Evolutionary conservation across 1,284 basidiomycete species (phyloP), one percentile per base, ranked within the genome.

Genomic region (Xerocomus nothofagi): DNA sequence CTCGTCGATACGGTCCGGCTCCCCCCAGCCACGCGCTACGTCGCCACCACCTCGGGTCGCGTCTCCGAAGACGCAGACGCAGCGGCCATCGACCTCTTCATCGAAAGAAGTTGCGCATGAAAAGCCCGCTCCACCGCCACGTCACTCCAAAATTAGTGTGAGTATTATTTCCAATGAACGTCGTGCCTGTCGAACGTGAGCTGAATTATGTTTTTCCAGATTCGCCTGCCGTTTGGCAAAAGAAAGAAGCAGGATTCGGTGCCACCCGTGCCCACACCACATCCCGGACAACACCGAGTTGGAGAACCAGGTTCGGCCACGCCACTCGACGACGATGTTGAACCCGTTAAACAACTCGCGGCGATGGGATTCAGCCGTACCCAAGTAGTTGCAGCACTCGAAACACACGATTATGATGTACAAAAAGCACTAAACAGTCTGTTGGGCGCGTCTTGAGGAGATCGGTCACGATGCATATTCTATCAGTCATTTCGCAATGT

Each of bases 351-450:
- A 63, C 84, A 86, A 58, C 72, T 93, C 38, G 80, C 79, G 41
- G 78, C 76, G 26, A 93, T 93, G 90, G 91, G 91, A 32, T 93
- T 93, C 73, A 84, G 78, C 58, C 80, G 91, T 41, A 69, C 74
- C n/a, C 84, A 91, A 65, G 87, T 88, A 0, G 78, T 93, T 7
- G 74, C 74, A 23, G 88, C 91, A 17, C 74, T 93, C 14, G 91
- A 93, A 68, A 78, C 76, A 52, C 73, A 85, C 61, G 82, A 80
- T 50, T 91, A 91, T 62, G 84, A 91, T 62, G 74, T 92, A 31
- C 81, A 77, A 62, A 78, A 75, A 56, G 88, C 90, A 21, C 71
- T 90, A 46, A 89, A 91, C 66, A 83, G 77, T 58, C 68, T 91
- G 49, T 70, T 91, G 47, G 78, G 77, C 45, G 32, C 53, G 27